Percentiles rank a stretch among this genome's conserved stretches.
Evolutionary conservation across 129 eudicot species (phyloP).

Genomic region (Chrysanthemum seticuspe): DNA sequence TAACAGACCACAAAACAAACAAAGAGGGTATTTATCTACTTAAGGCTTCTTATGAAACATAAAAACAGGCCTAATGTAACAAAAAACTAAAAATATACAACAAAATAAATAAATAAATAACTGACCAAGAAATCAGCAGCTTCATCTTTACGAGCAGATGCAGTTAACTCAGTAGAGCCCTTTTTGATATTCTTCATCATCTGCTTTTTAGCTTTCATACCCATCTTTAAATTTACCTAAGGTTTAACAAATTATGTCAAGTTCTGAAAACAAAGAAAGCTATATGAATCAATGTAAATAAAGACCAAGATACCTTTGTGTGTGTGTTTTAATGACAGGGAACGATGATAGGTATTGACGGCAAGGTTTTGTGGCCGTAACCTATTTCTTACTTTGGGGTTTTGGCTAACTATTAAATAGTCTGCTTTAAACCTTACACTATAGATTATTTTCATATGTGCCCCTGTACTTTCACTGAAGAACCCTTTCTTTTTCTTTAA

Average conservation of each 20-base stretch:
- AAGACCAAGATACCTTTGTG: slow-evolving; percentile 15
- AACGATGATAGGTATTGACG: not conserved
- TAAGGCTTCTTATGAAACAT: no score
- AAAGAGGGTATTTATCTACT: no score
- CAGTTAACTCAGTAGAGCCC: slow-evolving; percentile 42
- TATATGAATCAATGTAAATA: not conserved
- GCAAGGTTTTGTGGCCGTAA: slow-evolving; percentile 13
- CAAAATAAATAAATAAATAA: not conserved
- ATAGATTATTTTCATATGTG: not conserved
- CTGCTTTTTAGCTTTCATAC: slow-evolving; percentile 59
- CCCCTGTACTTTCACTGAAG: slow-evolving; percentile 6
- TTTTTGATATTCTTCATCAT: slow-evolving; percentile 57
- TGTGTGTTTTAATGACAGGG: not conserved
- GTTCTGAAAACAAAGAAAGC: not conserved
- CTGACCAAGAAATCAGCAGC: slow-evolving; percentile 75
- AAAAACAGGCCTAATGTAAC: no score
- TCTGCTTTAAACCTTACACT: slow-evolving; percentile 23
- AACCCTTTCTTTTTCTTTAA: no score
- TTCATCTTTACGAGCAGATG: slow-evolving; percentile 42
- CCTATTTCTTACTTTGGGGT: slow-evolving; percentile 16
- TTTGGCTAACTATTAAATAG: slow-evolving; percentile 4
- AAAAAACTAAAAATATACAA: no score
- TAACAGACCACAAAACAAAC: not conserved
- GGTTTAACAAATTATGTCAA: not conserved
- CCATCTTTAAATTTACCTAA: slow-evolving; percentile 41